These are phyloP conservation scores for Lonicera japonica DNA, from an alignment of 129 eudicot genomes.

Conservation along the genomic window DNA sequence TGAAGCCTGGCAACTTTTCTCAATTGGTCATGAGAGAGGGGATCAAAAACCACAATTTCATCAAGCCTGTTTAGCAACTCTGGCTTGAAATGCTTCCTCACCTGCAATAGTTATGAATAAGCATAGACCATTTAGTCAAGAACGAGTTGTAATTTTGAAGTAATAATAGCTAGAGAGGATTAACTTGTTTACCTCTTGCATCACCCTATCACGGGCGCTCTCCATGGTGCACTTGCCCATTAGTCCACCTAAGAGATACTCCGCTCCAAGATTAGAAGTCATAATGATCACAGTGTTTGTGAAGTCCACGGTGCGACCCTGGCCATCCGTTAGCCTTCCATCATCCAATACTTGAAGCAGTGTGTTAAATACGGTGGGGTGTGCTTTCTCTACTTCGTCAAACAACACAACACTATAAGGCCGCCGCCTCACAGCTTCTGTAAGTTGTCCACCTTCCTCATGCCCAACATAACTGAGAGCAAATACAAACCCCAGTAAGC, in stretches of 20 bases:
- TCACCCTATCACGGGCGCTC: slow-evolving; percentile 66
- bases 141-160: not conserved
- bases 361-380: slow-evolving; percentile 69
- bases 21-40: slow-evolving; percentile 82
- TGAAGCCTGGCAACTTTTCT: slow-evolving; percentile 73
- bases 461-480: slow-evolving; percentile 71
- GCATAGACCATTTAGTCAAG: not conserved
- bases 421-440: slow-evolving; percentile 87
- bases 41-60: slow-evolving; percentile 93
- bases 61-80: slow-evolving; percentile 82
- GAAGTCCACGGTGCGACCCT: slow-evolving; percentile 91
- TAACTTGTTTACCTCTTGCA: slow-evolving; percentile 51
- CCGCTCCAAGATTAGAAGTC: slow-evolving; percentile 98
- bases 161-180: not conserved
- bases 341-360: slow-evolving; percentile 88
- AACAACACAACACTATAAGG: slow-evolving; percentile 80
- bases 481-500: not conserved
- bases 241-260: slow-evolving; percentile 62
- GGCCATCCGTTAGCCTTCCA: slow-evolving; percentile 95
- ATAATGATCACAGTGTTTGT: slow-evolving; percentile 83
- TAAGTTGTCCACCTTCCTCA: slow-evolving; percentile 95
- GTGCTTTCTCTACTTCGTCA: slow-evolving; percentile 93
- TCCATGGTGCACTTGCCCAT: slow-evolving; percentile 70
- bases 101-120: slow-evolving; percentile 25
- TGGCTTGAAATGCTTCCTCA: slow-evolving; percentile 83